Conservation (phyloP, 345 rosid species). For the Toxicodendron radicans region DNA sequence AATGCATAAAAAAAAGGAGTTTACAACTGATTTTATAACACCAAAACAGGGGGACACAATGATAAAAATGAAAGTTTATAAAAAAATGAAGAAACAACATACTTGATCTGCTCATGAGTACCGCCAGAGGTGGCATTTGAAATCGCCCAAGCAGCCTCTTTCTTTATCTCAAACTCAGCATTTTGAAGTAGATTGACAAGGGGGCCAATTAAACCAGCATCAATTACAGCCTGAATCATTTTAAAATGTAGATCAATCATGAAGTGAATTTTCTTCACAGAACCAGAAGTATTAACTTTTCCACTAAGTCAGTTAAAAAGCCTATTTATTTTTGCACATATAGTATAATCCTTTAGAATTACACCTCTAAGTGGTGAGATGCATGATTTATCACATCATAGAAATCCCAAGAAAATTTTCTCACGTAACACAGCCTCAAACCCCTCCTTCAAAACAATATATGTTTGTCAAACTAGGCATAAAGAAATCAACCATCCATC, state of each 20-base stretch:
- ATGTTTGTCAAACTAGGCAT: not conserved
- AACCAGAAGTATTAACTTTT: not conserved
- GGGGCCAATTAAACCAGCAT: conserved; percentile 68
- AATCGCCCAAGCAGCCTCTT: conserved; percentile 96
- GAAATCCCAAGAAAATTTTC: not conserved
- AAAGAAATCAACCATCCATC: not conserved
- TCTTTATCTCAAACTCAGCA: conserved; percentile 90
- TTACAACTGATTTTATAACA: not conserved
- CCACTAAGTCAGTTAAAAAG: not conserved
- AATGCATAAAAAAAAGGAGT: not conserved
- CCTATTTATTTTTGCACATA: not conserved
- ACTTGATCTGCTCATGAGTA: conserved; percentile 84
- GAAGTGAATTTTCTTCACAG: not conserved
- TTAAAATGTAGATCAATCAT: not conserved
- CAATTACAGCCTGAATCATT: conserved; percentile 58
- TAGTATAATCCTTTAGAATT: not conserved
- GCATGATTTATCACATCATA: not conserved
- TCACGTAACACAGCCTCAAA: not conserved
- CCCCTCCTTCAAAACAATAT: not conserved
- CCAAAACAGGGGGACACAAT: too few species aligned
- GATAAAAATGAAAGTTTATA: not conserved
- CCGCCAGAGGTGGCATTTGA: conserved; percentile 98
- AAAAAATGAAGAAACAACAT: conserved; percentile 30
- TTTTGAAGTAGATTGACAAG: conserved; percentile 66
- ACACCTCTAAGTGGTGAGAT: not conserved